Base-by-base conservation (phyloP, 2,329 filamentous ascomycete genomes). In the Ascochyta lentis region DNA sequence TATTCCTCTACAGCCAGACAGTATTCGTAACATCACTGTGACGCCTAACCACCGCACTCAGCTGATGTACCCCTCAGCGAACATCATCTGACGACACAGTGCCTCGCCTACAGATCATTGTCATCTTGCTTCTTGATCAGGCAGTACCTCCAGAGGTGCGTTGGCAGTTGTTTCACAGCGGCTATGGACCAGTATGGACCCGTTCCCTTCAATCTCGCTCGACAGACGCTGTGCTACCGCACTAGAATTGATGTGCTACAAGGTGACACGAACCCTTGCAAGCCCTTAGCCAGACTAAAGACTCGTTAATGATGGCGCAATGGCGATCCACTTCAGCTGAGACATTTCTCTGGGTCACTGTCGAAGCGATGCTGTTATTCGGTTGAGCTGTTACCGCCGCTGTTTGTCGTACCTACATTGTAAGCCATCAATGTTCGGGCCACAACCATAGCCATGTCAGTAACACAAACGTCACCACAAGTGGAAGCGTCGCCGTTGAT, bases 131-230 rank as follows among this genome's bases (percentile, higher is more conserved):
- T 56, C 47, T 10, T 23, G n/a, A 51, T 42, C 23, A 42, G 42
- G 38, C 26, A 47, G 24, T 46, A 46, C 37, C 27, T 43, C 45
- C 45, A 47, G 10, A 47, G n/a, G 42, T 68, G 63, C 53, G 64
- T 49, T 68, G 65, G 63, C 64, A 67, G 44, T 50, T 62, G 66
- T 71, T 62, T 48, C 67, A 71, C 68, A 8, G 49, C 49, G 24
- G 40, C 31, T 49, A 44, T 37, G 22, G 34, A 34, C 34, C 46
- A 27, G 29, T 42, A 49, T 29, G 27, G 27, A 29, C 9, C 27
- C 8, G 27, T 31, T 13, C 58, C 51, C 57, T 54, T 52, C 46
- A 56, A 62, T 64, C 50, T 60, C 40, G n/a, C 50, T 60, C 55
- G 54, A 58, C 56, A 56, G 50, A 52, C 62, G 55, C 31, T 59